These are phyloP conservation scores for Ogataea nonfermentans DNA, from an alignment of 805 yeast species.

Conservation along the genomic window DNA sequence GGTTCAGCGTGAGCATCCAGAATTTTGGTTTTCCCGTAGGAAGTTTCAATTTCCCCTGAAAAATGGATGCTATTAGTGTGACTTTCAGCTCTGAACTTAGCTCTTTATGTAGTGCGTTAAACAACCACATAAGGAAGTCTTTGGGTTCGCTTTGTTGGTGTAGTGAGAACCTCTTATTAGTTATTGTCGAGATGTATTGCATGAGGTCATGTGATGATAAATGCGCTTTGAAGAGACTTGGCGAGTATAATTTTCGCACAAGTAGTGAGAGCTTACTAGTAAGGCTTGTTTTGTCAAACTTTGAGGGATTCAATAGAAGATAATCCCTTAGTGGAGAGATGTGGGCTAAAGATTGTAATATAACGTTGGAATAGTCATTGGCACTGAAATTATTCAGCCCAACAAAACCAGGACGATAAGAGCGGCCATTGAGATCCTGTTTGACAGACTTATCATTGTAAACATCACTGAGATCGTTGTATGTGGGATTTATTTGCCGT, in stretches of 20 bases:
- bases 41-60: slow-evolving; percentile 52
- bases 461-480: slow-evolving; percentile 37
- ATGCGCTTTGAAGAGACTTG: slow-evolving; percentile 54
- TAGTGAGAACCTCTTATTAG: slow-evolving; percentile 43
- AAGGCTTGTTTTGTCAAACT: slow-evolving; percentile 36
- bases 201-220: slow-evolving; percentile 67
- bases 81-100: slow-evolving; percentile 18
- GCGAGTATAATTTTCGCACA: slow-evolving; percentile 63
- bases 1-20: slow-evolving; percentile 55
- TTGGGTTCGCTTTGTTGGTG: slow-evolving; percentile 50
- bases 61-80: slow-evolving; percentile 34
- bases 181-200: slow-evolving; percentile 43
- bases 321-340: slow-evolving; percentile 47
- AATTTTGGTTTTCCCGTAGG: slow-evolving; percentile 36
- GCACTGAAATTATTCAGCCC: slow-evolving; percentile 56
- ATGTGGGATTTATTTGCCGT: slow-evolving; percentile 52
- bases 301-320: slow-evolving; percentile 33
- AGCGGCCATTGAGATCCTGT: slow-evolving; percentile 43
- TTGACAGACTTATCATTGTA: slow-evolving; percentile 23
- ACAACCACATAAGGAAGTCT: slow-evolving; percentile 56
- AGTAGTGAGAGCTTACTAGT: slow-evolving; percentile 44
- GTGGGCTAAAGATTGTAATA: slow-evolving; percentile 57
- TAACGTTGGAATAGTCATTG: slow-evolving; percentile 56
- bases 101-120: slow-evolving; percentile 44
- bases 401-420: slow-evolving; percentile 61